Evolutionary conservation across 2,329 filamentous ascomycete species (phyloP).

Genomic region (Madurella mycetomatis): DNA sequence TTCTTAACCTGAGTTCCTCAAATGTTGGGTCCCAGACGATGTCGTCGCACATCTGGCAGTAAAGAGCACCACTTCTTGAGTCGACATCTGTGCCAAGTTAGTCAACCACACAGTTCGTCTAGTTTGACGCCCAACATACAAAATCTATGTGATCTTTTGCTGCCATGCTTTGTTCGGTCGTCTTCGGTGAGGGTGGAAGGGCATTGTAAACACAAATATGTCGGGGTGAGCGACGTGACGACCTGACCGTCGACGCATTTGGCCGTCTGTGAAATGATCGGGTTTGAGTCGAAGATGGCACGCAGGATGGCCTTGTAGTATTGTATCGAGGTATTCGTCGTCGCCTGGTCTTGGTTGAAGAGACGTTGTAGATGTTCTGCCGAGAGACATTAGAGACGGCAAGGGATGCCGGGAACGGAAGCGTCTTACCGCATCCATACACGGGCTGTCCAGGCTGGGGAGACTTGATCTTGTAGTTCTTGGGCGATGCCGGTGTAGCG

Average conservation of each 20-base stretch:
- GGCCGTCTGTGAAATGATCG: constrained; percentile 61
- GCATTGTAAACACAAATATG: constrained; percentile 71
- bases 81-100: constrained; percentile 59
- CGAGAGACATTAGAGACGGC: constrained; percentile 30
- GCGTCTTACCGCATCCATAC: constrained; percentile 58
- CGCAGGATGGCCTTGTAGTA: constrained; percentile 70
- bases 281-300: constrained; percentile 64
- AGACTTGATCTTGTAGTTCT: constrained; percentile 56
- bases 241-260: constrained; percentile 53
- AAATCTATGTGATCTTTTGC: constrained; percentile 66
- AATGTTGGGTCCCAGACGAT: constrained; percentile 78
- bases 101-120: constrained; percentile 7
- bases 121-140: constrained; percentile 48
- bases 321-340: constrained; percentile 63
- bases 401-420: constrained; percentile 2
- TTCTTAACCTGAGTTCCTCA: constrained; percentile 68
- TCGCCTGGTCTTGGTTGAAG: constrained; percentile 56
- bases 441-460: constrained; percentile 55
- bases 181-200: constrained; percentile 63
- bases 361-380: constrained; percentile 69
- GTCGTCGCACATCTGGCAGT: constrained; percentile 78
- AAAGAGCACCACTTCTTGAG: constrained; percentile 68
- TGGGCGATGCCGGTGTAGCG: constrained; percentile 49
- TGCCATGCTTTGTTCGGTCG: constrained; percentile 62
- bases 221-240: constrained; percentile 60